A percentile compares a stretch with the other conserved stretches of the same genome.
phyloP scores from a whole-genome alignment of 768 basidiomycete species.

The Boletus edulis region DNA sequence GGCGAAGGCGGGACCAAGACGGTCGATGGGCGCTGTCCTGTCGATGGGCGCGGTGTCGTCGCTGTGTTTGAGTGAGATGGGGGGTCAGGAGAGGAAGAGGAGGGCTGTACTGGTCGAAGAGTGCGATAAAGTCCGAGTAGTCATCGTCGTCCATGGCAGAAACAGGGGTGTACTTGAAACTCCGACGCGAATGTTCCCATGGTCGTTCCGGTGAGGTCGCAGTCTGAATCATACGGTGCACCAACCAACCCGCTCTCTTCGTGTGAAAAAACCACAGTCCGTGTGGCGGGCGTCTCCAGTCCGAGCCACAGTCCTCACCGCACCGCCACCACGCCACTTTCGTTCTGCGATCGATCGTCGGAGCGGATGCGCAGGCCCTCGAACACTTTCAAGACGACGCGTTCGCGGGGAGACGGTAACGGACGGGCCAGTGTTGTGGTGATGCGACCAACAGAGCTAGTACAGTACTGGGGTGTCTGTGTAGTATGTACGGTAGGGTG shows the following conservation, averaged over 20 bases:
- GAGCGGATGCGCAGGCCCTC: too few species aligned
- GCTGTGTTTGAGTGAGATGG: constrained; percentile 21
- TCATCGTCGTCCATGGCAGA: constrained; percentile 8
- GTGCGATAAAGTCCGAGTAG: constrained; percentile 28
- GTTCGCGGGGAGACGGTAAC: too few species aligned
- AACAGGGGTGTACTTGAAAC: constrained; percentile 15
- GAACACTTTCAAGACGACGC: too few species aligned
- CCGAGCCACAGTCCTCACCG: too few species aligned
- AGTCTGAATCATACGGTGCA: background rate
- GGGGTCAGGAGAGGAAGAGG: background rate
- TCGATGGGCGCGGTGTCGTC: constrained; percentile 41
- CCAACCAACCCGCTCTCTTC: background rate
- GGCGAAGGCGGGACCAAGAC: constrained; percentile 39
- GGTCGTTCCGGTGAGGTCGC: background rate
- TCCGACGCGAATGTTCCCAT: constrained; percentile 17
- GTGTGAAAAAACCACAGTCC: background rate
- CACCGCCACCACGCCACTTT: too few species aligned
- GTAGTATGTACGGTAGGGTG: too few species aligned
- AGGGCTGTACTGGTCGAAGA: constrained; percentile 25
- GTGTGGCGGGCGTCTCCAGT: too few species aligned
- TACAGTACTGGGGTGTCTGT: too few species aligned
- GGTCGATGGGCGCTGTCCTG: constrained; percentile 44
- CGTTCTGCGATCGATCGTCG: too few species aligned
- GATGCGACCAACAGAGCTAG: too few species aligned
- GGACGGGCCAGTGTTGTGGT: too few species aligned